These are phyloP conservation scores for Macrophomina phaseolina DNA, from an alignment of 2,329 filamentous ascomycete genomes.

Conservation along the genomic window DNA sequence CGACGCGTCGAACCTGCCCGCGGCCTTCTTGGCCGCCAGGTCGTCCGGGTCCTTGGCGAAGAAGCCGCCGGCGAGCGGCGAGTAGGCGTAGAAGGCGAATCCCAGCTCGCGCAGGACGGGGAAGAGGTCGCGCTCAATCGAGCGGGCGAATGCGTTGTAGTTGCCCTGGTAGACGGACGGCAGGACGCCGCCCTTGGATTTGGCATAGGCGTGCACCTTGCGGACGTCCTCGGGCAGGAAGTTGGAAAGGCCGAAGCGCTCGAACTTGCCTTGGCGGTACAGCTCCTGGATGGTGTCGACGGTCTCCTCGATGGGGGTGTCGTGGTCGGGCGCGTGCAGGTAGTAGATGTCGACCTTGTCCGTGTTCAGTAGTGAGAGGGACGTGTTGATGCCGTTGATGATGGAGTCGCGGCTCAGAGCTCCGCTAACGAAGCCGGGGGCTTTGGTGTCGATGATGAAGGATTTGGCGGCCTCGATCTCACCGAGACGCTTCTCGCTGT, in stretches of 20 bases:
- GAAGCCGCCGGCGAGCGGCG: constrained; percentile 42
- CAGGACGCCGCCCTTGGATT: constrained; percentile 47
- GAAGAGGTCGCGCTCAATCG: constrained; percentile 51
- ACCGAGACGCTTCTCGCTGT: constrained; percentile 52
- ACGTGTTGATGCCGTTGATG: constrained; percentile 39
- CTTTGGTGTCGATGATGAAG: constrained; percentile 53
- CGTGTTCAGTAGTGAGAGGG: constrained; percentile 47
- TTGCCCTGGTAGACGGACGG: constrained; percentile 56
- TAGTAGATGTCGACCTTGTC: constrained; percentile 57
- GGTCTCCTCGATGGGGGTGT: constrained; percentile 53
- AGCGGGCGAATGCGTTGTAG: constrained; percentile 53
- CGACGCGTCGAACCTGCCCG: constrained; percentile 47
- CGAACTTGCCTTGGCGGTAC: constrained; percentile 53
- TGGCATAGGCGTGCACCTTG: constrained; percentile 54
- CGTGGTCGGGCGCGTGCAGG: constrained; percentile 57
- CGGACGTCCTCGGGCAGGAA: constrained; percentile 55
- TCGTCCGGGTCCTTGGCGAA: constrained; percentile 49
- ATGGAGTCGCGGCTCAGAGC: constrained; percentile 23
- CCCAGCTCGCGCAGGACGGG: constrained; percentile 49
- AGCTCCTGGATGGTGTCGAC: constrained; percentile 54
- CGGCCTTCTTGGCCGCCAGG: constrained; percentile 41
- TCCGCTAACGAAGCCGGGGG: constrained; percentile 41
- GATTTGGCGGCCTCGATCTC: constrained; percentile 44
- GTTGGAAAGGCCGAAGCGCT: constrained; percentile 54
- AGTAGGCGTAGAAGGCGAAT: constrained; percentile 53